Base-by-base conservation (phyloP, 2,329 filamentous ascomycete species). In the Monilinia polystroma region DNA sequence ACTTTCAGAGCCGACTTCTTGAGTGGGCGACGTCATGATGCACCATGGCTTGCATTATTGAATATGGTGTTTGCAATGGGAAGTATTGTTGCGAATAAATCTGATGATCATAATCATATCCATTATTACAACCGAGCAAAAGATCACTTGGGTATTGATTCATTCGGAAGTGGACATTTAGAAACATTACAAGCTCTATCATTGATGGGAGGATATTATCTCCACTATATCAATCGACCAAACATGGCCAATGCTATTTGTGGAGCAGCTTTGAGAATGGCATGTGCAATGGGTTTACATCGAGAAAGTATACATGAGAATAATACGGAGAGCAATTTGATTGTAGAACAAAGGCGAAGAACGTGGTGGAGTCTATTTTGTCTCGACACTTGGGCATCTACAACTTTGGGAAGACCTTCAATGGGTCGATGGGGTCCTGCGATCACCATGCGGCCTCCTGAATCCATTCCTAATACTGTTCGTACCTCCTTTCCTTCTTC, bases 31-130 rank as follows among this genome's bases (percentile, higher is more conserved):
- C 81, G 88, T 23, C 86, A 82, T 68, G 89, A 92, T 75, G 81
- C 85, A 0, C 83, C 88, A 26, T 93, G 90, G 90, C 81, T 91
- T 23, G 87, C 87, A 11, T 78, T 93, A 8, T 79, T 92, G 26
- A 92, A 93, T 75, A 90, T 90, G 80, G 89, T 93, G 5, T 89
- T 92, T 70, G 89, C 89, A 5, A 85, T 92, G 79, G 90, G 90
- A 18, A 90, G 87, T 72, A 87, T 93, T 60, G 88, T 85, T 1
- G 87, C 87, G 47, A 86, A 85, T 70, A 89, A 76, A 60, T 77
- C 75, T 0, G 75, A 88, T 52, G 88, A 91, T 74, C 84, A 86
- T 69, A 86, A 83, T 66, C 90, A 92, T 73, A 83, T 90, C 72
- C 84, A 84, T 69, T 92, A 89, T 77, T 92, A 90, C 77, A 84